Percentiles rank a stretch among this genome's conserved stretches.
phyloP scores from a whole-genome alignment of 306 rosid species.

The Castanea crenata region DNA sequence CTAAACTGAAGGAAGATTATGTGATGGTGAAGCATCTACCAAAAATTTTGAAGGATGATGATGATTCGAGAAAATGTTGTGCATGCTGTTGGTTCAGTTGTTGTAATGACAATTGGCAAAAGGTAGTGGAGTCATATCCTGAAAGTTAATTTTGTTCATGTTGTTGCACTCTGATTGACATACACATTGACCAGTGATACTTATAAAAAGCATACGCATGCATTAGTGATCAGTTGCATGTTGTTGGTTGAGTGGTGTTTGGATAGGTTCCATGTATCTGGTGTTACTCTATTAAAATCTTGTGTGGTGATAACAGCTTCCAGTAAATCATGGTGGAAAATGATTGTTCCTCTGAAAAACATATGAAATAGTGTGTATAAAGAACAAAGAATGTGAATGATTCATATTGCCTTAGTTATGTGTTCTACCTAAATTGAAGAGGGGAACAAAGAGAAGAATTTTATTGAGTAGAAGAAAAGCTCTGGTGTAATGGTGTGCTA shows the following conservation, averaged over 20 bases:
- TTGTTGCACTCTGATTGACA: constrained; percentile 7
- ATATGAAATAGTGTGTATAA: neutral
- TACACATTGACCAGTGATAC: neutral
- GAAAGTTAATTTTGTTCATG: constrained; percentile 5
- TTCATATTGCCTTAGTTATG: neutral
- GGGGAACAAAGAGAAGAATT: neutral
- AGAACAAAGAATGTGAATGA: neutral
- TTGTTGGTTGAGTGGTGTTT: neutral
- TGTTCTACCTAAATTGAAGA: neutral
- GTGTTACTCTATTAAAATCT: neutral
- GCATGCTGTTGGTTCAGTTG: constrained; percentile 66
- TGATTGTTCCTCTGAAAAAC: neutral
- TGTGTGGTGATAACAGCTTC: neutral
- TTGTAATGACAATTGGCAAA: constrained; percentile 98
- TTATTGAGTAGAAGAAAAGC: neutral
- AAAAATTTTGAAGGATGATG: constrained; percentile 54
- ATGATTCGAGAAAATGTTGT: constrained; percentile 77
- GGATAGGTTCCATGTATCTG: neutral
- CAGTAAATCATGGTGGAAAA: neutral
- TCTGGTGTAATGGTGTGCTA: neutral
- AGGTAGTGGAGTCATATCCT: constrained; percentile 48
- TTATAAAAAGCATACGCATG: neutral
- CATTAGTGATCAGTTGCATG: neutral
- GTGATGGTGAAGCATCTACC: constrained; percentile 97
- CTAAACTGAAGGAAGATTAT: constrained; percentile 91